Evolutionary conservation across 345 rosid genomes (phyloP), one percentile per base, ranked within the genome.

Genomic region (Tarenaya hassleriana): DNA sequence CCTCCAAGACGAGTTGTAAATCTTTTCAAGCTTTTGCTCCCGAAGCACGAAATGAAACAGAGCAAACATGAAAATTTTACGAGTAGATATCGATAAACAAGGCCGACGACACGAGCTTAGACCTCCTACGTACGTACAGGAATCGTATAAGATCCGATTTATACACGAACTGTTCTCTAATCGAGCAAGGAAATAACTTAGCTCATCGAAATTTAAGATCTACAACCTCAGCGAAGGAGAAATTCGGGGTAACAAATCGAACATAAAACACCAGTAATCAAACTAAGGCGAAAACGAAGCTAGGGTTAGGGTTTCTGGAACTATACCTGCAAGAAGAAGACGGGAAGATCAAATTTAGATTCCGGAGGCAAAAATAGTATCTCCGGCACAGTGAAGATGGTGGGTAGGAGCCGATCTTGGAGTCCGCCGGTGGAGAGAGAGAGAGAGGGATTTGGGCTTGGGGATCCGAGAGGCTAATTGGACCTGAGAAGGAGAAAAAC

Each of bases 241-340:
- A 24, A 24, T n/a, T n/a, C 44, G 14, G 44, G 14, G 16, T 15
- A 10, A 6, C n/a, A 10, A 10, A 42, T 10, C 16, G 27, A 42
- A n/a, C n/a, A 50, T n/a, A n/a, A n/a, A n/a, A n/a, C n/a, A n/a
- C n/a, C n/a, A 24, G 5, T 5, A 24, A 24, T 24, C 29, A 5
- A 24, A 5, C 29, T 21, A 14, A 34, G 3, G 18, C 40, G 49
- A 41, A 50, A 45, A 1, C 37, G 10, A 33, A 61, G 24, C 13
- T 4, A 52, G 44, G 41, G 47, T 14, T 48, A 10, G 52, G 53
- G 33, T 16, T 41, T 16, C 42, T 50, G 63, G 34, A 11, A 12
- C 19, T 57, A 51, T 69, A 53, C 51, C 51, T 24, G 46, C 16
- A 14, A 45, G 60, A 14, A 62, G 55, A 13, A 50, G 42, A 55